Base-by-base conservation (phyloP, 73 alveolate species). In the Paramecium pentaurelia region DNA sequence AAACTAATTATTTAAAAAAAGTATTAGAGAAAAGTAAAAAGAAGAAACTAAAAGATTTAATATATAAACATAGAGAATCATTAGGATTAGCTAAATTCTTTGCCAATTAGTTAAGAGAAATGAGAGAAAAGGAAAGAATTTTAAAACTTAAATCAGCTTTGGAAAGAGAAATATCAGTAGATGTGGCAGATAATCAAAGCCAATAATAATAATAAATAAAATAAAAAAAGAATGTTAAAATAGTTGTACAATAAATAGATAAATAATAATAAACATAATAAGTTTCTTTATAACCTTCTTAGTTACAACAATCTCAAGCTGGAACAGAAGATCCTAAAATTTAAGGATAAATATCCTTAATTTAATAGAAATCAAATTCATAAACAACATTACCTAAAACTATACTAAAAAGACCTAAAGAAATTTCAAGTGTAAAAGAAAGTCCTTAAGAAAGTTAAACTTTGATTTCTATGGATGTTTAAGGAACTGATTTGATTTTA, bases 21-120 rank as follows among this genome's bases (percentile, higher is more conserved):
- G 90, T 80, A 8, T 80, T 80, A 80, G 91, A 80, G 58, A 80
- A 80, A 12, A 40, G 73, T 40, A 77, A 77, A 51, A 77, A 77
- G 44, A 80, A 80, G 77, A 80, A 80, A 45, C 75, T 80, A 0
- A 80, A 80, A 28, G 91, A 80, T 80, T 47, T 45, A 7, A 80
- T 80, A 4, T 45, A 45, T 80, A 80, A 80, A 16, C 51, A 80
- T 49, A 80, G 54, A 47, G 91, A 80, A 44, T 20, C 71, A 22
- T 22, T 80, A 22, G 71, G 73, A 8, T 47, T 80, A 12, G 20
- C 71, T 42, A 45, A 80, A 27, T 80, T 42, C 49, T 80, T 77
- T 77, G 77, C 90, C 7, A 77, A 77, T 47, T 20, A 44, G 34
- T n/a, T 40, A 12, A 42, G 91, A 47, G 91, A 80, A 47, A 20